A percentile compares a stretch with the other conserved stretches of the same genome.
Evolutionary conservation across 495 filamentous ascomycete genomes (phyloP).

Genomic region (Penicillium taxi): DNA sequence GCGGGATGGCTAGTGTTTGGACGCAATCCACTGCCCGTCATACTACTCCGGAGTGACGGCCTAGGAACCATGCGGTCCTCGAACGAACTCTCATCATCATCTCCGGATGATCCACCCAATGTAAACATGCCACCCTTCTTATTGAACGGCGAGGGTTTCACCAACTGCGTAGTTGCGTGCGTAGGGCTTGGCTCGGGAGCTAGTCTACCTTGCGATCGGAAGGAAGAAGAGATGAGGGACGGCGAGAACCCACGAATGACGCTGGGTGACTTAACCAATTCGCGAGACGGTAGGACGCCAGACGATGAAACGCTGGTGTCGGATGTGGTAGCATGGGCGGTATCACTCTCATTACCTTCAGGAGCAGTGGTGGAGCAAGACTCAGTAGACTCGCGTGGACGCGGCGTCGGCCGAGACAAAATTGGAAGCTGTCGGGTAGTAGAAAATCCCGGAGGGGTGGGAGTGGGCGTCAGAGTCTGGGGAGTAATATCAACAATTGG

Average conservation of each 20-base stretch:
- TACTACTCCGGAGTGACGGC: slow-evolving; percentile 39
- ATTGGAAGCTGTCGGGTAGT: slow-evolving; percentile 17
- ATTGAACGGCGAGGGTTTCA: slow-evolving; percentile 39
- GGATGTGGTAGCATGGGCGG: slow-evolving; percentile 30
- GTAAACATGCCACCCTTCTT: slow-evolving; percentile 66
- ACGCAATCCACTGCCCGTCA: slow-evolving; percentile 45
- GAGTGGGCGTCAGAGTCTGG: slow-evolving; percentile 36
- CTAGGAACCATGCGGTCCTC: slow-evolving; percentile 53
- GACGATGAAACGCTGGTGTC: slow-evolving; percentile 48
- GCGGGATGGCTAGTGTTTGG: slow-evolving; percentile 19
- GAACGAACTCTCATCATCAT: slow-evolving; percentile 72
- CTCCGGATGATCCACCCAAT: slow-evolving; percentile 69
- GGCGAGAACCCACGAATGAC: slow-evolving; percentile 85
- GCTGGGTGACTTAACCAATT: slow-evolving; percentile 57
- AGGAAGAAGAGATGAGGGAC: slow-evolving; percentile 64
- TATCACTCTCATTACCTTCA: slow-evolving; percentile 41
- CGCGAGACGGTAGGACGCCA: slow-evolving; percentile 27
- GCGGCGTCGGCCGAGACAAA: slow-evolving; percentile 8
- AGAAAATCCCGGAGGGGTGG: slow-evolving; percentile 32
- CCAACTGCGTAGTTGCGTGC: slow-evolving; percentile 33
- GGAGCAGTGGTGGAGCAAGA: slow-evolving; percentile 48
- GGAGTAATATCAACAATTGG: slow-evolving; percentile 49
- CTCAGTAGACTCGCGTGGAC: slow-evolving; percentile 39
- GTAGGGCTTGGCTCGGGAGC: slow-evolving; percentile 41
- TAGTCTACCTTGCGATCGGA: slow-evolving; percentile 54